Percentiles rank a stretch among this genome's conserved stretches.
These are phyloP conservation scores for Boeremia exigua DNA, from an alignment of 2,329 filamentous ascomycete species.

Conservation along the genomic window DNA sequence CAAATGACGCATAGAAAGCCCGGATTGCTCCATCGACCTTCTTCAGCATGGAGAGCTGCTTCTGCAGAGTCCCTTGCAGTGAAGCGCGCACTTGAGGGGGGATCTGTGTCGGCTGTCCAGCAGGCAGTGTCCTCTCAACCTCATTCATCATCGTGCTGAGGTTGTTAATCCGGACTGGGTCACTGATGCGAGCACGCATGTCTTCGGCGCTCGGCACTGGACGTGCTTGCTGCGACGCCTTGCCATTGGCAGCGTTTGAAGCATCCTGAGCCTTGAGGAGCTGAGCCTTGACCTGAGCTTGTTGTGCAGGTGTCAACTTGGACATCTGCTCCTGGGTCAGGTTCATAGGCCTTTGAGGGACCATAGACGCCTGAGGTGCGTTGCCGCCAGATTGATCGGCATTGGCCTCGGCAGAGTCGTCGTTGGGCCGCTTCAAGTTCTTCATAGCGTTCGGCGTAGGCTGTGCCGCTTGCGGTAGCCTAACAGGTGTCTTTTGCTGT, in stretches of 20 bases:
- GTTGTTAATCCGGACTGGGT: constrained; percentile 35
- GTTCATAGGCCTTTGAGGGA: constrained; percentile 39
- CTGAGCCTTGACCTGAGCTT: constrained; percentile 40
- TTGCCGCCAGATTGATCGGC: constrained; percentile 29
- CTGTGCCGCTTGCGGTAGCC: constrained; percentile 31
- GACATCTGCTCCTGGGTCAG: constrained; percentile 44
- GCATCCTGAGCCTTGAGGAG: constrained; percentile 44
- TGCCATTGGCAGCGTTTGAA: constrained; percentile 36
- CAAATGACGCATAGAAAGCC: constrained; percentile 38
- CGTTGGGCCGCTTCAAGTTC: constrained; percentile 48
- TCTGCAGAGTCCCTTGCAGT: constrained; percentile 37
- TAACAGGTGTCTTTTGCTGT: constrained; percentile 26
- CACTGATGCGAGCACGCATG: constrained; percentile 31
- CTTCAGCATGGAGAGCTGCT: constrained; percentile 34
- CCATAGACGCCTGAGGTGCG: constrained; percentile 47
- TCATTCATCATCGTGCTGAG: constrained; percentile 39
- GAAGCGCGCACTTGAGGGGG: constrained; percentile 26
- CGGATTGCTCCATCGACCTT: constrained; percentile 42
- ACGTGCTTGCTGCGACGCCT: constrained; percentile 34
- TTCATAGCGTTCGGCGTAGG: constrained; percentile 22
- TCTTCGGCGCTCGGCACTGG: constrained; percentile 31
- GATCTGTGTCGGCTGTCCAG: constrained; percentile 30
- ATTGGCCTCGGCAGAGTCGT: constrained; percentile 51
- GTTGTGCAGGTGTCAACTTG: constrained; percentile 41
- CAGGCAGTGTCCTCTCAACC: constrained; percentile 34